Base-by-base conservation (phyloP, 176 grass and related monocot genomes). In the Oryza coarctata region DNA sequence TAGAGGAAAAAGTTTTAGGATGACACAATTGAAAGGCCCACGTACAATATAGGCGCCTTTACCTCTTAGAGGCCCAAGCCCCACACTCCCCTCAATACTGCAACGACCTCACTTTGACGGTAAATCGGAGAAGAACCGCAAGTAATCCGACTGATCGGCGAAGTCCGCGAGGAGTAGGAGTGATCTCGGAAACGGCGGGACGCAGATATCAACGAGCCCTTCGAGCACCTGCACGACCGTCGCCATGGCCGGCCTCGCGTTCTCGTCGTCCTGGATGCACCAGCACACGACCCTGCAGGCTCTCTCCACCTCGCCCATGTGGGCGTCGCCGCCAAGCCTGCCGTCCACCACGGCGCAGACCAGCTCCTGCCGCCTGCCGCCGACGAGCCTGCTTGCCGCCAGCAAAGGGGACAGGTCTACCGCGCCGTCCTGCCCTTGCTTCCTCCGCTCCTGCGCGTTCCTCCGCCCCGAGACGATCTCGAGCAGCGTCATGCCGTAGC, bases 401-500 rank as follows among this genome's bases (percentile, higher is more conserved):
- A n/a, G 0, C 52, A 57, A 9, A 20, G 52, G 52, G 52, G 23
- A 9, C 6, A 23, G 0, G 20, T n/a, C 47, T 17, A 9, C 47
- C n/a, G n/a, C 17, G 47, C 47, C 47, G 14, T 18, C 47, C 17
- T 20, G 1, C 47, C 5, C 1, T 15, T 20, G 45, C 45, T 50
- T n/a, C n/a, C n/a, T n/a, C n/a, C n/a, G n/a, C n/a, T n/a, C n/a
- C n/a, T n/a, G n/a, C n/a, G 20, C 12, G 20, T 80, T 80, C 22
- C 64, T 36, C 30, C 20, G 22, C 12, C 78, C 63, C 4, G 78
- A 80, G 34, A 80, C 15, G 6, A 80, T 69, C 32, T 80, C 78
- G 3, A 80, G 15, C 5, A 80, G 45, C 30, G 52, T 45, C 78
- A 80, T 80, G 11, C 78, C 78, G 41, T 69, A 80, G 64, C 78